These are phyloP conservation scores for Sporothrix brasiliensis DNA, from an alignment of 2,329 filamentous ascomycete genomes.

Conservation along the genomic window DNA sequence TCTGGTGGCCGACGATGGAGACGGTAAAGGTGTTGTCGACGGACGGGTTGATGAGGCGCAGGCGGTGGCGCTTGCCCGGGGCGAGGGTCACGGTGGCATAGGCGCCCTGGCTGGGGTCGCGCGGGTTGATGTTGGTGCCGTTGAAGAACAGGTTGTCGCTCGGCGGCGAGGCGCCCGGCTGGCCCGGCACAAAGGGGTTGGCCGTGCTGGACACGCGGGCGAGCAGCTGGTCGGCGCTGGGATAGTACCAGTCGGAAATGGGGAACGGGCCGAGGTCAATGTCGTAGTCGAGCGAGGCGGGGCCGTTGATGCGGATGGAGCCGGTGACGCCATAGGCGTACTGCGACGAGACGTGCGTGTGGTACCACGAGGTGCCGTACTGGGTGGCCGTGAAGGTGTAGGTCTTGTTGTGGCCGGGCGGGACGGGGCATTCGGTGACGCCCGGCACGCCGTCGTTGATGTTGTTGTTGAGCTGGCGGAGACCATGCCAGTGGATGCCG, in stretches of 20 bases:
- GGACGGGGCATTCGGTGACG: constrained; percentile 50
- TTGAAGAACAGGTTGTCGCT: constrained; percentile 51
- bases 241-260: constrained; percentile 59
- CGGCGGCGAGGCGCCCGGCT: constrained; percentile 36
- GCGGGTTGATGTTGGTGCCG: constrained; percentile 47
- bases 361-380: constrained; percentile 50
- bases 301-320: constrained; percentile 53
- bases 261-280: constrained; percentile 55
- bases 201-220: constrained; percentile 40
- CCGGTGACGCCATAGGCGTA: constrained; percentile 56
- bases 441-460: constrained; percentile 51
- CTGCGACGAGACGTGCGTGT: constrained; percentile 54
- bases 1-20: constrained; percentile 52
- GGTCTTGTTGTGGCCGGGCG: constrained; percentile 42
- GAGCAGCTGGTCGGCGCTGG: constrained; percentile 47
- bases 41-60: constrained; percentile 56
- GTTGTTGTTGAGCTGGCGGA: constrained; percentile 50
- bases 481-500: constrained; percentile 54
- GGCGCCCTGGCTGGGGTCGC: constrained; percentile 34
- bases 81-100: constrained; percentile 44
- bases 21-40: constrained; percentile 54
- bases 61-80: constrained; percentile 52
- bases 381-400: constrained; percentile 45
- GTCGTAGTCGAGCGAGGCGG: constrained; percentile 48
- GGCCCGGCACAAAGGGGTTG: constrained; percentile 29